phyloP scores from a whole-genome alignment of 2,329 filamentous ascomycete species.

The Ophioceras dolichostomum region DNA sequence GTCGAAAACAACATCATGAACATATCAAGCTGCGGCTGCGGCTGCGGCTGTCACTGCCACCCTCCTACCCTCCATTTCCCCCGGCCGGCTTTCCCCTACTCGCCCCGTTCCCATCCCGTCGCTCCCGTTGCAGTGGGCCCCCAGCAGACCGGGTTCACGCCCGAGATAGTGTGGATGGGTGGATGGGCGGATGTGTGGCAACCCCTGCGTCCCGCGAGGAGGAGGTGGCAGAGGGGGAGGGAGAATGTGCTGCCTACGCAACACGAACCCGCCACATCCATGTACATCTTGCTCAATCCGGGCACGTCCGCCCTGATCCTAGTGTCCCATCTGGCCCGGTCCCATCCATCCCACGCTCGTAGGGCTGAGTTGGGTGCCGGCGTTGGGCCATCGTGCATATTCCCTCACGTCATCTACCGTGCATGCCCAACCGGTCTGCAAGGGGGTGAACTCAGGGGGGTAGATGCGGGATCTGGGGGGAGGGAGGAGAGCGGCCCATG shows the following conservation, averaged over 20 bases:
- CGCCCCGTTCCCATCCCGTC: too few species aligned
- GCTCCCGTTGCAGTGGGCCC: neutral
- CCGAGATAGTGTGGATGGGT: neutral
- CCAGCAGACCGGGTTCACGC: neutral
- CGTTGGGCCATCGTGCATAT: slow-evolving; percentile 23
- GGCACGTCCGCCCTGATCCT: slow-evolving; percentile 1
- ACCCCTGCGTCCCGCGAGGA: neutral
- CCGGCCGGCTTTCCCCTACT: neutral
- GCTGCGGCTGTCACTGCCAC: neutral
- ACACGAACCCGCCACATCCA: slow-evolving; percentile 4
- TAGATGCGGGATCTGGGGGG: neutral
- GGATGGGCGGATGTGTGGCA: neutral
- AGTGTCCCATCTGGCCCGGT: slow-evolving; percentile 6
- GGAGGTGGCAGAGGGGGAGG: too few species aligned
- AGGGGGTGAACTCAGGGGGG: neutral
- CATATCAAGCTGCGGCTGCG: too few species aligned
- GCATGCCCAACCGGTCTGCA: neutral
- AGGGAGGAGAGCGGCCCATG: neutral
- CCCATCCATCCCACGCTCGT: slow-evolving; percentile 6
- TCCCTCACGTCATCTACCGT: slow-evolving; percentile 11
- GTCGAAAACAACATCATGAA: too few species aligned
- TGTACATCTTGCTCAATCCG: neutral
- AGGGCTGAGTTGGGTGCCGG: slow-evolving; percentile 16
- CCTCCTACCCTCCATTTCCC: neutral
- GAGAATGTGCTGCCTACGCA: slow-evolving; percentile 5